Evolutionary conservation across 306 rosid genomes (phyloP).

Genomic region (Alnus rubra): DNA sequence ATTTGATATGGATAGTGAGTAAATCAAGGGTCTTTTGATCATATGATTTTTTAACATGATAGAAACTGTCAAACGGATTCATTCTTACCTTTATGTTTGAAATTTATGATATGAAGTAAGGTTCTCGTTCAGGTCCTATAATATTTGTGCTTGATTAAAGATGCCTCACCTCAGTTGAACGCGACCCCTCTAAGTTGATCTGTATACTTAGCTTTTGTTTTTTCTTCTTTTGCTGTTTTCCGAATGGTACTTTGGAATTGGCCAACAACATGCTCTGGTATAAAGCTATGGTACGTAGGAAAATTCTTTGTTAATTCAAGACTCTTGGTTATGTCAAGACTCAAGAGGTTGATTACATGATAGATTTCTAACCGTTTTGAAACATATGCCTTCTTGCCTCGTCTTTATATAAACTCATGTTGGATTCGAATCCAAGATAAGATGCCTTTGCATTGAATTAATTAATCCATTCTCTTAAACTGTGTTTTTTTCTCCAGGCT

Average conservation of each 20-base stretch:
- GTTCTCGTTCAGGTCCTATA: neutral
- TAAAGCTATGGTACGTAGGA: neutral
- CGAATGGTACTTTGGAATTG: neutral
- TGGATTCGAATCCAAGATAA: neutral
- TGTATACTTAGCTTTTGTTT: neutral
- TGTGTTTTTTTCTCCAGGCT: slow-evolving; percentile 51
- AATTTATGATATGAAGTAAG: neutral
- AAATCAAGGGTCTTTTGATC: neutral
- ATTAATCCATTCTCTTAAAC: slow-evolving; percentile 15
- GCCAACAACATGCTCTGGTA: too few species aligned
- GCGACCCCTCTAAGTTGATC: neutral
- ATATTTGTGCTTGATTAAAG: neutral
- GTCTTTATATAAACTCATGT: neutral
- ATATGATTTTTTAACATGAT: neutral
- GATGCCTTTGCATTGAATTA: neutral
- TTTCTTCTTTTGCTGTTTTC: too few species aligned
- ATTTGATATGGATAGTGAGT: neutral
- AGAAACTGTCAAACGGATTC: neutral
- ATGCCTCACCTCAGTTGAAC: neutral
- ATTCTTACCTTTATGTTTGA: neutral
- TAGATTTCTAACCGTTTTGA: neutral
- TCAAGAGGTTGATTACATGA: too few species aligned
- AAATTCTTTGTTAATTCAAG: neutral
- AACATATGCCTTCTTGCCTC: neutral
- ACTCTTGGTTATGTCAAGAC: neutral